phyloP scores from a whole-genome alignment of 2,329 filamentous ascomycete species.

The Fonsecaea pugnacius region DNA sequence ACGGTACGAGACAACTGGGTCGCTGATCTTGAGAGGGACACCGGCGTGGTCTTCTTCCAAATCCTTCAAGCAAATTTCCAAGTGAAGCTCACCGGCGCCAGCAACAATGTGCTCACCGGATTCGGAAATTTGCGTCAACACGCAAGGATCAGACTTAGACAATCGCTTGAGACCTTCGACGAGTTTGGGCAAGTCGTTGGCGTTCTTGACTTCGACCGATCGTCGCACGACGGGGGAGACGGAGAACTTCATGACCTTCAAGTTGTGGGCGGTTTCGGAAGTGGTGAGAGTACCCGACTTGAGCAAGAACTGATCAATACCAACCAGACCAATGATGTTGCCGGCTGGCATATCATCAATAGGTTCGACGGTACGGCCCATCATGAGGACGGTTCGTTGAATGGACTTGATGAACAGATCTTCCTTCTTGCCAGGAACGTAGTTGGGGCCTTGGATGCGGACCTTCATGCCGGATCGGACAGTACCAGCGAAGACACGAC shows the following conservation, averaged over 20 bases:
- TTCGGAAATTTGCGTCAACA: conserved; percentile 83
- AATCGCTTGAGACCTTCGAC: conserved; percentile 99
- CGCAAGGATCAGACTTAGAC: conserved; percentile 99
- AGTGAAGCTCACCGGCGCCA: conserved; percentile 98
- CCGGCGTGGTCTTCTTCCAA: conserved; percentile 98
- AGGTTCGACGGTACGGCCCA: conserved; percentile 98
- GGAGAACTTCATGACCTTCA: conserved; percentile 99
- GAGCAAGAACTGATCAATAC: conserved; percentile 99
- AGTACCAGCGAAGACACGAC: conserved; percentile 99
- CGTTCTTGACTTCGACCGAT: conserved; percentile 99
- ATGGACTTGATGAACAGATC: conserved; percentile 99
- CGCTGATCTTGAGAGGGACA: conserved; percentile 96
- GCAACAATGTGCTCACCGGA: conserved; percentile 99
- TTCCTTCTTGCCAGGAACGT: conserved; percentile 96
- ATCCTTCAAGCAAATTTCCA: conserved; percentile 99
- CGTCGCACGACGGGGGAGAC: conserved; percentile 98
- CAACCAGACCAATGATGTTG: conserved; percentile 99
- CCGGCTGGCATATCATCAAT: conserved; percentile 98
- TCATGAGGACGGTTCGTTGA: conserved; percentile 99
- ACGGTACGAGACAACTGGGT: conserved; percentile 98
- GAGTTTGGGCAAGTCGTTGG: conserved; percentile 98
- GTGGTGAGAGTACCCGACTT: conserved; percentile 99
- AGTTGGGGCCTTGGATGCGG: conserved; percentile 99
- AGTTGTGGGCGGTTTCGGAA: conserved; percentile 96
- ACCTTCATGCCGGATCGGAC: conserved; percentile 98